Conservation (phyloP, 148 eudicot species). For the Polygonum aviculare region DNA sequence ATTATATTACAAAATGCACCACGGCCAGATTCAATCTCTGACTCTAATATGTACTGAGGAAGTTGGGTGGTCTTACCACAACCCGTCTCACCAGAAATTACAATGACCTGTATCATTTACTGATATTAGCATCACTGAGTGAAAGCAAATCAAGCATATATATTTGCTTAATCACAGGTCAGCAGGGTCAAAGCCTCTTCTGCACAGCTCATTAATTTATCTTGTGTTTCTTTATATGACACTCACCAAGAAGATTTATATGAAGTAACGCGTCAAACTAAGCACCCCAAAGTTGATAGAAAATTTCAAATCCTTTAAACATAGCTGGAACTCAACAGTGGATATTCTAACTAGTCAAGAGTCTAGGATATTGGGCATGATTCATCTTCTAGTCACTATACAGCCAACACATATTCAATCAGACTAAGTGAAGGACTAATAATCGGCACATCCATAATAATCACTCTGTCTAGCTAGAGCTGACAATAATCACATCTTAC, state of each 20-base stretch:
- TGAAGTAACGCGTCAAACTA: not conserved
- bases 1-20: constrained; percentile 78
- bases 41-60: constrained; percentile 93
- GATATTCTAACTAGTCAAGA: not conserved
- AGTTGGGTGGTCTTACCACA: constrained; percentile 99
- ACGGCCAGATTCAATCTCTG: constrained; percentile 70
- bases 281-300: not conserved
- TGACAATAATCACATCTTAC: not conserved
- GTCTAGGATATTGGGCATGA: not conserved
- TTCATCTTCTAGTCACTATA: not conserved
- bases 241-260: not conserved
- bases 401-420: not conserved
- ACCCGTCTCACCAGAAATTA: constrained; percentile 98
- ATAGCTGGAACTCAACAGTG: not conserved
- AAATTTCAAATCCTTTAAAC: too few relatives aligned
- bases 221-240: not conserved
- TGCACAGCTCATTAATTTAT: not conserved
- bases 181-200: not conserved
- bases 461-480: not conserved
- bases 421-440: not conserved
- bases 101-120: constrained; percentile 52
- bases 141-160: constrained; percentile 8
- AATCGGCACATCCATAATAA: not conserved
- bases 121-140: not conserved
- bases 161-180: not conserved